Evolutionary conservation across 1,139 yeast species (phyloP).

Genomic region (Geotrichum restrictum): DNA sequence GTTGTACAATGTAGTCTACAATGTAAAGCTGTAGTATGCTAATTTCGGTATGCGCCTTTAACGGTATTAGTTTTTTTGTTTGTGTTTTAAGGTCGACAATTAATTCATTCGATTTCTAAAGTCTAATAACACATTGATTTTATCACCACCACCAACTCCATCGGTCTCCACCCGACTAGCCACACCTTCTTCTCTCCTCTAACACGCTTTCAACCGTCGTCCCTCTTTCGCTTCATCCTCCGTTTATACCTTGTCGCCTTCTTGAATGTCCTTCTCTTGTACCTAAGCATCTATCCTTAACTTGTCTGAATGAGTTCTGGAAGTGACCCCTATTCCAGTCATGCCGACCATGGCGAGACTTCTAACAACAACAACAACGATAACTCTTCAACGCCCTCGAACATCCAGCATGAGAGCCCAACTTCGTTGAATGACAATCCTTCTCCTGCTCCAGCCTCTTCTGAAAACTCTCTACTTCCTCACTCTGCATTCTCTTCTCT

Average conservation of each 20-base stretch:
- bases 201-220: constrained; percentile 27
- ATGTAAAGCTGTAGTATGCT: too few species aligned
- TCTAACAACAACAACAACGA: not conserved
- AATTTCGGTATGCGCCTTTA: too few species aligned
- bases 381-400: not conserved
- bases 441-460: not conserved
- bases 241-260: constrained; percentile 44
- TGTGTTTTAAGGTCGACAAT: too few species aligned
- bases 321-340: not conserved
- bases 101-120: too few species aligned
- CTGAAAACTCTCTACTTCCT: not conserved
- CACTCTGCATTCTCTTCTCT: constrained; percentile 10
- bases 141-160: constrained; percentile 2
- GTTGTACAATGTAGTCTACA: too few species aligned
- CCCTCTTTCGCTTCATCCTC: constrained; percentile 44
- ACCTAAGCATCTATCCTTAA: not conserved
- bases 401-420: not conserved
- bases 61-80: too few species aligned
- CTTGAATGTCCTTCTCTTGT: constrained; percentile 24
- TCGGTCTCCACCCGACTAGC: not conserved
- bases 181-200: not conserved
- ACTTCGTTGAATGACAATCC: too few species aligned
- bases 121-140: too few species aligned
- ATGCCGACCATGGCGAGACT: not conserved
- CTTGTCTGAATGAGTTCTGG: constrained; percentile 4